phyloP scores from a whole-genome alignment of 192 early-diverging fungal species.

The Thoreauomyces humboldtii region DNA sequence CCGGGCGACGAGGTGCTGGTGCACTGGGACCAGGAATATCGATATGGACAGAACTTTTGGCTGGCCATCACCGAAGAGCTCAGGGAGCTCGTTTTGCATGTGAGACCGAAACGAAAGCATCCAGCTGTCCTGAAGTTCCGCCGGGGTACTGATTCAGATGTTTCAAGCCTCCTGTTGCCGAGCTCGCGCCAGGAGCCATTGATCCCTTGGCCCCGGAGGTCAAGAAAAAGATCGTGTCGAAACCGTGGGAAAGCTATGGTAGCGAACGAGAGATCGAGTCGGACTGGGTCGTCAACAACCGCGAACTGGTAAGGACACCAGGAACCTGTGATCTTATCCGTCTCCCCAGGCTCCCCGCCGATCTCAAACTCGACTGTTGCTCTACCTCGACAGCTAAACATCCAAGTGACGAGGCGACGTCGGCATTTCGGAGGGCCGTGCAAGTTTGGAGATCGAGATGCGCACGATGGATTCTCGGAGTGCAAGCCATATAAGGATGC shows the following conservation, averaged over 20 bases:
- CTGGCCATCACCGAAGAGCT: slow-evolving; percentile 42
- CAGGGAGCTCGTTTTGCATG: slow-evolving; percentile 43
- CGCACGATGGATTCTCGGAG: slow-evolving; percentile 48
- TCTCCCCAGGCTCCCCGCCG: neutral
- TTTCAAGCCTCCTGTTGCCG: neutral
- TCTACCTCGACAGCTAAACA: slow-evolving; percentile 26
- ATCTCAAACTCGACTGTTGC: no score
- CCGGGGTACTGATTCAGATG: neutral
- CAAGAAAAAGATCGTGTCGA: slow-evolving; percentile 37
- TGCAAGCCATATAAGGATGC: slow-evolving; percentile 52
- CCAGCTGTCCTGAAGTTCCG: no score
- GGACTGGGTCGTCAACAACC: slow-evolving; percentile 43
- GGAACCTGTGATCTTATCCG: neutral
- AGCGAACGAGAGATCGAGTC: slow-evolving; percentile 63
- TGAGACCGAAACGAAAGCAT: no score
- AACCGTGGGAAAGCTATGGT: slow-evolving; percentile 52
- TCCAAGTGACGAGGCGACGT: slow-evolving; percentile 45
- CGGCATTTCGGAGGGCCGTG: slow-evolving; percentile 45
- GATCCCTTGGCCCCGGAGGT: neutral
- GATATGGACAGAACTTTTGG: slow-evolving; percentile 63
- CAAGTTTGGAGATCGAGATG: slow-evolving; percentile 55
- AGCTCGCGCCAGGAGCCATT: neutral
- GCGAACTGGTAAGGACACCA: slow-evolving; percentile 37
- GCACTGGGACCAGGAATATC: slow-evolving; percentile 50
- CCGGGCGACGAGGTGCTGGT: slow-evolving; percentile 57